Evolutionary conservation across 371 early-diverging fungal genomes (phyloP).

Genomic region (Actinomortierella wolfii): DNA sequence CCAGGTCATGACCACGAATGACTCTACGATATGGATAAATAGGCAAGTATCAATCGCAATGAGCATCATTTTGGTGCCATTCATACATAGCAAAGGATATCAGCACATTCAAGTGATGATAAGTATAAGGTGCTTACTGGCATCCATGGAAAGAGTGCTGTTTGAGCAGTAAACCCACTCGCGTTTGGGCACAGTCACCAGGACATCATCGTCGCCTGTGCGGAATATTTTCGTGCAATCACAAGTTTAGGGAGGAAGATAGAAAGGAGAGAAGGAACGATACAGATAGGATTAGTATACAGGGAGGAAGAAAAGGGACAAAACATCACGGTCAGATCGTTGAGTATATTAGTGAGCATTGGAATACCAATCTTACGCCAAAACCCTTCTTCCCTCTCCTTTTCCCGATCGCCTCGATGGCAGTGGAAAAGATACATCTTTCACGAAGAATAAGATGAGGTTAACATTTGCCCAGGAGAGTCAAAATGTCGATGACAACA

Average conservation of each 20-base stretch:
- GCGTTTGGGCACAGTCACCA: constrained; percentile 38
- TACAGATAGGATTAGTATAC: constrained; percentile 7
- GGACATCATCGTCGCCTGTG: constrained; percentile 18
- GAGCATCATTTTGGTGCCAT: too few relatives aligned
- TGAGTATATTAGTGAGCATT: neutral
- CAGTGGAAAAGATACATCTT: too few relatives aligned
- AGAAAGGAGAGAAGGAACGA: neutral
- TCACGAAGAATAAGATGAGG: too few relatives aligned
- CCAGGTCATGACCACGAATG: constrained; percentile 47
- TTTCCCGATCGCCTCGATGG: too few relatives aligned
- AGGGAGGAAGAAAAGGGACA: constrained; percentile 1
- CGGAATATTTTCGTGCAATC: too few relatives aligned
- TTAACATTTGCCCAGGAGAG: too few relatives aligned
- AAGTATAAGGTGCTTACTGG: constrained; percentile 27
- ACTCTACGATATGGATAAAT: constrained; percentile 20
- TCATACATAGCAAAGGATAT: too few relatives aligned
- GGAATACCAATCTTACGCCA: constrained; percentile 1
- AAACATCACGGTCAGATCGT: constrained; percentile 13
- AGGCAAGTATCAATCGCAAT: too few relatives aligned
- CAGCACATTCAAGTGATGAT: too few relatives aligned
- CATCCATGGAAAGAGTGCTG: constrained; percentile 35
- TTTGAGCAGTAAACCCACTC: constrained; percentile 40
- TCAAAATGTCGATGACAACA: too few relatives aligned
- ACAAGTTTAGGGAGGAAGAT: neutral
- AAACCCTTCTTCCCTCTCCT: neutral